A percentile compares a stretch with the other conserved stretches of the same genome.
Evolutionary conservation across 495 filamentous ascomycete genomes (phyloP).

Genomic region (Xylaria grammica): DNA sequence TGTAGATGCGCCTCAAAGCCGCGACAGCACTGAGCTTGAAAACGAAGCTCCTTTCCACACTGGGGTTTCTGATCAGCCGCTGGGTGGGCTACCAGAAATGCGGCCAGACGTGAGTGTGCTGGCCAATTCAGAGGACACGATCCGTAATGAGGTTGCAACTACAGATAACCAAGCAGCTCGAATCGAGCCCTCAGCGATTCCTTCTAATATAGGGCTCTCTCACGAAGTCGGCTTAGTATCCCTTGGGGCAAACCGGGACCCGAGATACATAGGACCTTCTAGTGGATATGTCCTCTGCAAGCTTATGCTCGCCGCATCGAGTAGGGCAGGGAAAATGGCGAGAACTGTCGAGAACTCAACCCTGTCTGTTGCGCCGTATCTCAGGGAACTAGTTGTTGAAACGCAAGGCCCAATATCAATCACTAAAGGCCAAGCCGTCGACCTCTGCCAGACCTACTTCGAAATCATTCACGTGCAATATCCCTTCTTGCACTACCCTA

Average conservation of each 20-base stretch:
- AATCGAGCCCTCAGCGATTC: constrained; percentile 41
- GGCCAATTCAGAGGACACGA: background rate
- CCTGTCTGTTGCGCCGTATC: constrained; percentile 12
- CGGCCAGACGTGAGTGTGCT: constrained; percentile 2
- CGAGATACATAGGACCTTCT: constrained; percentile 26
- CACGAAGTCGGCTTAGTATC: constrained; percentile 29
- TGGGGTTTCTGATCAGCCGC: background rate
- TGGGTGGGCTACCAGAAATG: background rate
- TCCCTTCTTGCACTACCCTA: constrained; percentile 50
- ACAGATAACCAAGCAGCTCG: background rate
- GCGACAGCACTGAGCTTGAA: background rate
- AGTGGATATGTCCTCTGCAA: constrained; percentile 47
- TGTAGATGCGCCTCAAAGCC: constrained; percentile 10
- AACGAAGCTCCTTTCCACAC: constrained; percentile 1
- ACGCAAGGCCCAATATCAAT: constrained; percentile 42
- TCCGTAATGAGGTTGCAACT: background rate
- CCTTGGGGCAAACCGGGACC: constrained; percentile 22
- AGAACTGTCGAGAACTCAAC: constrained; percentile 26
- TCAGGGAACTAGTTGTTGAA: constrained; percentile 39
- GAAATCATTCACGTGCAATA: constrained; percentile 47
- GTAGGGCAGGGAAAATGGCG: constrained; percentile 29
- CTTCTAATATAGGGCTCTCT: constrained; percentile 43
- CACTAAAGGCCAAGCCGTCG: constrained; percentile 42
- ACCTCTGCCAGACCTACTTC: constrained; percentile 50
- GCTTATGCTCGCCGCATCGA: constrained; percentile 46